Evolutionary conservation across 768 basidiomycete species (phyloP).

Genomic region (Crassisporium funariophilum): DNA sequence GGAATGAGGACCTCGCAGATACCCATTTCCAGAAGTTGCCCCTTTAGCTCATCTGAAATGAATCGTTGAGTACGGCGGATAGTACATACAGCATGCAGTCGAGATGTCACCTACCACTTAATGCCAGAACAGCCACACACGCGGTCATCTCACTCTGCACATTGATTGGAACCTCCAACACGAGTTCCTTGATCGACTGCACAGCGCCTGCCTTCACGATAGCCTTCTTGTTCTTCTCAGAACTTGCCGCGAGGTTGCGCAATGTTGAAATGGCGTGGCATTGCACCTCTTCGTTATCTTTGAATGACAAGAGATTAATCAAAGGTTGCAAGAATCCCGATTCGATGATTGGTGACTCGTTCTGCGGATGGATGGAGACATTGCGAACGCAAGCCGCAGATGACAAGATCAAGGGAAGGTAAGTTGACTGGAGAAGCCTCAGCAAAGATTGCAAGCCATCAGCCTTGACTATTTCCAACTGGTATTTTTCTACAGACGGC

Average conservation of each 20-base stretch:
- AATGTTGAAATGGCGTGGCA: slow-evolving; percentile 98
- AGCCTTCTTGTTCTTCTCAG: slow-evolving; percentile 97
- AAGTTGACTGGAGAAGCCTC: slow-evolving; percentile 93
- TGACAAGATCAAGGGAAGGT: slow-evolving; percentile 95
- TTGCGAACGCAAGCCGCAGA: slow-evolving; percentile 99
- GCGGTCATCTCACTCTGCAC: slow-evolving; percentile 99
- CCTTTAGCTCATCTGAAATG: slow-evolving; percentile 87
- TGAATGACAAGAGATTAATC: slow-evolving; percentile 95
- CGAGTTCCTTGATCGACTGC: slow-evolving; percentile 94
- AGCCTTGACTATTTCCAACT: slow-evolving; percentile 95
- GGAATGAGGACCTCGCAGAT: slow-evolving; percentile 98
- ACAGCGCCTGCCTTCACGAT: slow-evolving; percentile 98
- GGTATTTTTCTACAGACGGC: slow-evolving; percentile 82
- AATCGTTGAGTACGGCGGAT: slow-evolving; percentile 5
- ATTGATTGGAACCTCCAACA: slow-evolving; percentile 91
- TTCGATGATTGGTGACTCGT: slow-evolving; percentile 99
- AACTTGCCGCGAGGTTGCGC: slow-evolving; percentile 93
- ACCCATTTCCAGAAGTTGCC: slow-evolving; percentile 96
- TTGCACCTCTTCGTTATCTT: slow-evolving; percentile 99
- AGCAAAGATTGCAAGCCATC: slow-evolving; percentile 91
- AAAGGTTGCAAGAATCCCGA: slow-evolving; percentile 95
- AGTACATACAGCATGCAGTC: neutral
- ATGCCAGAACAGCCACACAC: slow-evolving; percentile 92
- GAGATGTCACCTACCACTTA: slow-evolving; percentile 72
- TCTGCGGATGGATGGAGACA: slow-evolving; percentile 97